These are phyloP conservation scores for Russula virescens DNA, from an alignment of 768 basidiomycete genomes.

Conservation along the genomic window DNA sequence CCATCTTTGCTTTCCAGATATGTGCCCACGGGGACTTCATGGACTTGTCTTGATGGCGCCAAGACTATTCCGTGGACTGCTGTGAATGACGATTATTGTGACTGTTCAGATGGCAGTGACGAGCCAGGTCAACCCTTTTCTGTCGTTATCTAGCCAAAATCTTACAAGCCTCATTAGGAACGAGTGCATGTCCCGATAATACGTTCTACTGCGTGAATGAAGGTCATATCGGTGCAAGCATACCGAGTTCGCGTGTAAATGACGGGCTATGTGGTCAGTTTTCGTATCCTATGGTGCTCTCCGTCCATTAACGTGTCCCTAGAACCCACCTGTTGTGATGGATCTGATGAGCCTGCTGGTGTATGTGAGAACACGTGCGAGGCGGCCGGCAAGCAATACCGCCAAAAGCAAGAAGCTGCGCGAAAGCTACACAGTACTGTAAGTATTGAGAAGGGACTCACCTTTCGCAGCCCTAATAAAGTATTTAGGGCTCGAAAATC, in stretches of 20 bases:
- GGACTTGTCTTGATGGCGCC: conserved; percentile 79
- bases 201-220: conserved; percentile 82
- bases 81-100: conserved; percentile 93
- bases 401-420: conserved; percentile 65
- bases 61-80: conserved; percentile 72
- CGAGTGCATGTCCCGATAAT: conserved; percentile 72
- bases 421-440: conserved; percentile 77
- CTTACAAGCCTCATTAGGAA: conserved; percentile 45
- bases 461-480: neutral
- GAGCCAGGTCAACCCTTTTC: conserved; percentile 63
- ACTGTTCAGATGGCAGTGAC: conserved; percentile 92
- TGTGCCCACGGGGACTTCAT: conserved; percentile 41
- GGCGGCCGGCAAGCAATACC: conserved; percentile 64
- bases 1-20: conserved; percentile 55
- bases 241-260: conserved; percentile 77
- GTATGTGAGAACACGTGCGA: conserved; percentile 75
- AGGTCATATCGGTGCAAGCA: conserved; percentile 78
- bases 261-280: conserved; percentile 89
- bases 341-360: conserved; percentile 83
- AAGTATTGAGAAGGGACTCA: conserved; percentile 26
- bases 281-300: neutral
- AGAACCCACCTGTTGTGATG: conserved; percentile 95
- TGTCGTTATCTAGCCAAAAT: neutral
- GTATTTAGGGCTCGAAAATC: conserved; percentile 78
- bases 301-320: conserved; percentile 19